These are phyloP conservation scores for Botryotinia globosa DNA, from an alignment of 2,329 filamentous ascomycete genomes.

Conservation along the genomic window DNA sequence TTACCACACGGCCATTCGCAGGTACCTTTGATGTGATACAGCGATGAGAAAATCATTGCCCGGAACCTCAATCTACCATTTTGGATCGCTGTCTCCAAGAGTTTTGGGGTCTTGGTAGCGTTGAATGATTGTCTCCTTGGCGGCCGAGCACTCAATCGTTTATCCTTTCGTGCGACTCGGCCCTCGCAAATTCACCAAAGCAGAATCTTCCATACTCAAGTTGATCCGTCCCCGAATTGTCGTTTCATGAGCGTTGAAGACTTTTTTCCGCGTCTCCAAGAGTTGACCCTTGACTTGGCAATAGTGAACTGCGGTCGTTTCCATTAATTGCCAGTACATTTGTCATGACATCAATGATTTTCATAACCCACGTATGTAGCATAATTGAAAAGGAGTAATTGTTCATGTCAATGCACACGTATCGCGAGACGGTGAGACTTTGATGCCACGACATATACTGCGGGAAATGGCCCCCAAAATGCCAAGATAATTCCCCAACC, in stretches of 20 bases:
- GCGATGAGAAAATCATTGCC: not conserved
- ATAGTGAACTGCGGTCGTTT: not conserved
- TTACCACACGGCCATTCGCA: not conserved
- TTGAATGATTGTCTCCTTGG: not conserved
- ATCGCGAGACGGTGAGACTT: constrained; percentile 1
- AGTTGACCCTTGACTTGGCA: not conserved
- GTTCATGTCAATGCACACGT: not conserved
- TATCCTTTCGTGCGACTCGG: not conserved
- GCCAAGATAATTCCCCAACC: constrained; percentile 1
- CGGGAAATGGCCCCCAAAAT: not conserved
- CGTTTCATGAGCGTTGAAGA: not conserved
- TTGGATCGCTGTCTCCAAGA: not conserved
- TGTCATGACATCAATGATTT: not conserved
- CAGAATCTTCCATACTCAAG: not conserved
- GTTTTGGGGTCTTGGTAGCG: not conserved
- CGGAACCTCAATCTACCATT: not conserved
- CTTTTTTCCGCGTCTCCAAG: not conserved
- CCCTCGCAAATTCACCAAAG: not conserved
- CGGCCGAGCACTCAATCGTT: not conserved
- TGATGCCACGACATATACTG: constrained; percentile 6
- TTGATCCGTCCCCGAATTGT: not conserved
- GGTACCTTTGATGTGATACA: not conserved
- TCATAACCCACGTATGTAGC: not conserved
- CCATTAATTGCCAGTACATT: not conserved
- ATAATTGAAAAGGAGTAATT: not conserved